Percentiles rank a stretch among this genome's conserved stretches.
These are phyloP conservation scores for Hawksworthiomyces lignivorus DNA, from an alignment of 2,329 filamentous ascomycete species.

Conservation along the genomic window DNA sequence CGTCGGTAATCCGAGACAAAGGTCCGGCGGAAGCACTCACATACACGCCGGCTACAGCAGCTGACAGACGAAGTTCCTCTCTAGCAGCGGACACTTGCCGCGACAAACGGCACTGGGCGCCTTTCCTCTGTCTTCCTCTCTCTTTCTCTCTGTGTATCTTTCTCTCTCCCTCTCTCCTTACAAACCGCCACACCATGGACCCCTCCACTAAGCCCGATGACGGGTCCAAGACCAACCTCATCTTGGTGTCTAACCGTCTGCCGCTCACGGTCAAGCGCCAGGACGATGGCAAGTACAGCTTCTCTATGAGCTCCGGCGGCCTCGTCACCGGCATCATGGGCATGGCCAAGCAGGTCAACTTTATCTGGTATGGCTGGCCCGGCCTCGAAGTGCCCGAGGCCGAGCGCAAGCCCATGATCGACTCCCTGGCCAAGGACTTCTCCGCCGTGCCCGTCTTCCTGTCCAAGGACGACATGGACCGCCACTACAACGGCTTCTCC, in stretches of 20 bases:
- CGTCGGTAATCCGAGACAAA: too few relatives aligned
- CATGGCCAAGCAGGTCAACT: constrained; percentile 83
- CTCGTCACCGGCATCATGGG: constrained; percentile 91
- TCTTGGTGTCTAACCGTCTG: constrained; percentile 83
- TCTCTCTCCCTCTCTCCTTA: not conserved
- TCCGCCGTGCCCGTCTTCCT: constrained; percentile 88
- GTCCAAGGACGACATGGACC: constrained; percentile 85
- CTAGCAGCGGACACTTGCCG: too few relatives aligned
- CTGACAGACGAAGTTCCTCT: too few relatives aligned
- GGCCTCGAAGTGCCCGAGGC: constrained; percentile 83
- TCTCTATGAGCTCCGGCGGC: constrained; percentile 94
- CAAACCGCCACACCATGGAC: not conserved
- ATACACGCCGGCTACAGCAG: too few relatives aligned
- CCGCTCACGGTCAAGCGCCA: constrained; percentile 95
- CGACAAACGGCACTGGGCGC: not conserved
- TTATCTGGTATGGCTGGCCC: constrained; percentile 99
- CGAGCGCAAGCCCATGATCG: constrained; percentile 66
- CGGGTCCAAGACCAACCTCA: constrained; percentile 15
- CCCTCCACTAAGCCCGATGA: not conserved
- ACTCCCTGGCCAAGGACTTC: constrained; percentile 78
- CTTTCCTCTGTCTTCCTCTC: not conserved
- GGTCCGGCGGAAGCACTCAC: too few relatives aligned
- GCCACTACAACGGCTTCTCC: constrained; percentile 96
- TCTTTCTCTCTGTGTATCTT: not conserved
- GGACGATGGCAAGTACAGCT: constrained; percentile 84